A percentile compares a stretch with the other conserved stretches of the same genome.
phyloP scores from a whole-genome alignment of 2,329 filamentous ascomycete species.

The Sporothrix sp. region DNA sequence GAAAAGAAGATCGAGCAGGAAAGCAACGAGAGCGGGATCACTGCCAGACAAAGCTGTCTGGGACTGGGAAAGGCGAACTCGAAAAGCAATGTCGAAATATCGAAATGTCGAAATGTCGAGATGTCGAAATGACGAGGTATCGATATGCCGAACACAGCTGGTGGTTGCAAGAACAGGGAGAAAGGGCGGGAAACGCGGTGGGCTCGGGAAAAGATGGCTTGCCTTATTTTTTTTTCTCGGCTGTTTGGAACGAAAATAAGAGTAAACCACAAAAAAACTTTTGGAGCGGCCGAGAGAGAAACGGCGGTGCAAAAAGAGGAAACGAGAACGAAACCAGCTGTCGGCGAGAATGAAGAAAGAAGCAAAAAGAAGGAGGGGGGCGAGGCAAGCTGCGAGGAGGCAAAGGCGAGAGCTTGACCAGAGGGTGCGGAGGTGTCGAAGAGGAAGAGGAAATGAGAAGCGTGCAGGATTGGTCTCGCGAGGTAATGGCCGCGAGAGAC shows the following conservation, averaged over 20 bases:
- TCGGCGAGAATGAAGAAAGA: neutral
- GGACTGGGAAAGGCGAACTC: neutral
- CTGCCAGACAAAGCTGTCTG: neutral
- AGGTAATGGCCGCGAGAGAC: constrained; percentile 2
- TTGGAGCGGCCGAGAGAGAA: neutral
- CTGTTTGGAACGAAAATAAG: constrained; percentile 9
- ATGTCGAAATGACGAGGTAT: too few relatives aligned
- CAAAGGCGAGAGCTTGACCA: neutral
- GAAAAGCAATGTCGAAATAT: neutral
- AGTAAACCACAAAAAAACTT: constrained; percentile 2
- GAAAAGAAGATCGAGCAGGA: neutral
- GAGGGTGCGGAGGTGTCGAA: neutral
- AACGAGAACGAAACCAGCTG: neutral
- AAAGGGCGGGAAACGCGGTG: constrained; percentile 5
- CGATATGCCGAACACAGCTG: too few relatives aligned
- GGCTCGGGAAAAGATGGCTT: constrained; percentile 1
- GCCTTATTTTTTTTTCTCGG: constrained; percentile 7
- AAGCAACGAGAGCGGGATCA: neutral
- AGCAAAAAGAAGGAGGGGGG: neutral
- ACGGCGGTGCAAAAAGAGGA: neutral
- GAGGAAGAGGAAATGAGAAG: neutral
- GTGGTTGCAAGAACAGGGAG: neutral
- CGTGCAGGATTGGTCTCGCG: constrained; percentile 1
- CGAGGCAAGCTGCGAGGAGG: neutral
- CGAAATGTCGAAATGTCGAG: too few relatives aligned